phyloP scores from a whole-genome alignment of 768 basidiomycete species.

The Daedaleopsis sinensis region DNA sequence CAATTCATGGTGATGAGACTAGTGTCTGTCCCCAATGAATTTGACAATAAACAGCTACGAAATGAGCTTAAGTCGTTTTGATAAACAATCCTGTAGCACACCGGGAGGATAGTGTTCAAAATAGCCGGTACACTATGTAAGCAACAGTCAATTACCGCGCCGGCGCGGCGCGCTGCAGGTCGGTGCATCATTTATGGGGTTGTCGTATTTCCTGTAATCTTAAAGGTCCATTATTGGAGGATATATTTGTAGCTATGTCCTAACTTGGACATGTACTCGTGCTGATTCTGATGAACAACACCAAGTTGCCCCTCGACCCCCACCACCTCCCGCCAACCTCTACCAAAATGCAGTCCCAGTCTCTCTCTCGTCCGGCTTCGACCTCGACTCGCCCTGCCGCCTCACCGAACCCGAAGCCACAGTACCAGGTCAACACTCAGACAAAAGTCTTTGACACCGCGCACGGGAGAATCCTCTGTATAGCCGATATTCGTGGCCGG shows the following conservation, averaged over 20 bases:
- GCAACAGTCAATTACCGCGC: too few relatives aligned
- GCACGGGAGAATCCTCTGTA: constrained; percentile 89
- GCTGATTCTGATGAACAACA: not conserved
- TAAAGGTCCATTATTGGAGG: not conserved
- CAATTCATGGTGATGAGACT: too few relatives aligned
- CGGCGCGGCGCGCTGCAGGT: too few relatives aligned
- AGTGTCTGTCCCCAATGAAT: too few relatives aligned
- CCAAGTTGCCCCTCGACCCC: not conserved
- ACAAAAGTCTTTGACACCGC: constrained; percentile 77
- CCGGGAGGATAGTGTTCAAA: too few relatives aligned
- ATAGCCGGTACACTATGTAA: too few relatives aligned
- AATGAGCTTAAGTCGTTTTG: too few relatives aligned
- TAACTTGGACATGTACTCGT: not conserved
- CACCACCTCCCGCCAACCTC: not conserved
- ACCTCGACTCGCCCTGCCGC: constrained; percentile 59
- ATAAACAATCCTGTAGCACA: too few relatives aligned
- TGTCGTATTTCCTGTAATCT: too few relatives aligned
- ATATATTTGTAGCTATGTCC: not conserved
- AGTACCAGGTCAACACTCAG: constrained; percentile 66
- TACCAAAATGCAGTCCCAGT: constrained; percentile 54
- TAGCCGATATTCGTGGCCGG: constrained; percentile 92
- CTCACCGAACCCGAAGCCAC: constrained; percentile 54
- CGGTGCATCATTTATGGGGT: too few relatives aligned
- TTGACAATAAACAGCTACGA: too few relatives aligned
- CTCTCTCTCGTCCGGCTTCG: constrained; percentile 59